phyloP scores from a whole-genome alignment of 2,329 filamentous ascomycete species.

The Scedosporium aurantiacum region DNA sequence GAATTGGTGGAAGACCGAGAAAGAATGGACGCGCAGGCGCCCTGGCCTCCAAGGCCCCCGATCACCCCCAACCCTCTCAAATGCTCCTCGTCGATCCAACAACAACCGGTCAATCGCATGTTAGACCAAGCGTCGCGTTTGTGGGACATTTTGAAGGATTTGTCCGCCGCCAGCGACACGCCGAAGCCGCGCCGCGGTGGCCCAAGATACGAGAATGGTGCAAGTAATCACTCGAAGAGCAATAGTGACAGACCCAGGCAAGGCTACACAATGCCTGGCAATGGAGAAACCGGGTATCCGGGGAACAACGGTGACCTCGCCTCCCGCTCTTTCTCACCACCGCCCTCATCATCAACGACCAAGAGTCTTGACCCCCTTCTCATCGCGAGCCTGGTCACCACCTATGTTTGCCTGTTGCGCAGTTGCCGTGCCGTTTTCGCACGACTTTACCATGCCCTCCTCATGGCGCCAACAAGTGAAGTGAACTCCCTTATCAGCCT shows the following conservation, averaged over 20 bases:
- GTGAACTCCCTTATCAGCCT: conserved; percentile 3
- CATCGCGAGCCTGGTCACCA: not conserved
- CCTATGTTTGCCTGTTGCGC: conserved; percentile 1
- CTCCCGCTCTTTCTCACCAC: not conserved
- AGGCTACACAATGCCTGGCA: not conserved
- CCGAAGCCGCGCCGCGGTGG: not conserved
- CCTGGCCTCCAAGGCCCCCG: conserved; percentile 3
- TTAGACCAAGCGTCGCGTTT: conserved; percentile 1
- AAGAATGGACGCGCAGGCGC: not conserved
- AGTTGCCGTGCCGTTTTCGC: conserved; percentile 3
- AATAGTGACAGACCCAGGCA: not conserved
- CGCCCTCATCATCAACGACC: not conserved
- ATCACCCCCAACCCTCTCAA: conserved; percentile 1
- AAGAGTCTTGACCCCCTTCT: not conserved
- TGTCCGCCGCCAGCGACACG: not conserved
- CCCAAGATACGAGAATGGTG: not conserved
- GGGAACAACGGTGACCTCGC: not conserved
- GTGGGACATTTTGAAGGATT: conserved; percentile 2
- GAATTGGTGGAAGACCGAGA: conserved; percentile 3
- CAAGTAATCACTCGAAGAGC: not conserved
- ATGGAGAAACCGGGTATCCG: not conserved
- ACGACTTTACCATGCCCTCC: conserved; percentile 3
- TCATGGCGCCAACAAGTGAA: conserved; percentile 3
- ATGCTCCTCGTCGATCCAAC: conserved; percentile 3
- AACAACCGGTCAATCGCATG: conserved; percentile 4